phyloP scores from a whole-genome alignment of 2,329 filamentous ascomycete species.

The Sclerotiophoma versabilis region DNA sequence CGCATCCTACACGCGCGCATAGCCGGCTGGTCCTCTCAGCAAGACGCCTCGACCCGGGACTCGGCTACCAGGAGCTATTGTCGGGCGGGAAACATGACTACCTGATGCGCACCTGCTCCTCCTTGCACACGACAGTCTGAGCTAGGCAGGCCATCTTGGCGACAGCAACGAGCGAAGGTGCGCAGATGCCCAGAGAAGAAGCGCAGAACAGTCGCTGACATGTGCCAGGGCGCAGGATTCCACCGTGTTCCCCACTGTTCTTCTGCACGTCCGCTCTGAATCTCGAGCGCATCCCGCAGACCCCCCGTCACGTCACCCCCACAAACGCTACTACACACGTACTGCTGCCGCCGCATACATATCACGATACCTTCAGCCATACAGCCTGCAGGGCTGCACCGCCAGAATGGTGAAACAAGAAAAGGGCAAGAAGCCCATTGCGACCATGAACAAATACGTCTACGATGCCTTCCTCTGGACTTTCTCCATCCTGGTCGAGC shows the following conservation, averaged over 20 bases:
- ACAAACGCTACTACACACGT: slow-evolving; percentile 24
- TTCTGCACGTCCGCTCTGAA: slow-evolving; percentile 20
- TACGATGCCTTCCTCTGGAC: slow-evolving; percentile 81
- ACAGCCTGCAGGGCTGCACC: slow-evolving; percentile 15
- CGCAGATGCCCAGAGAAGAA: background rate
- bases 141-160: background rate
- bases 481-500: slow-evolving; percentile 84
- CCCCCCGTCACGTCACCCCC: slow-evolving; percentile 18
- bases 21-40: slow-evolving; percentile 21
- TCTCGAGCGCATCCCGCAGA: slow-evolving; percentile 14
- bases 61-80: slow-evolving; percentile 2
- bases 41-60: background rate
- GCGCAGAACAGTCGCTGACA: slow-evolving; percentile 12
- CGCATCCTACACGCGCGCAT: slow-evolving; percentile 31
- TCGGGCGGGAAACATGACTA: slow-evolving; percentile 11
- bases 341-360: slow-evolving; percentile 10
- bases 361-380: slow-evolving; percentile 9
- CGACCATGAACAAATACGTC: slow-evolving; percentile 72
- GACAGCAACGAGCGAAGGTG: slow-evolving; percentile 14
- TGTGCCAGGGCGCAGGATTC: slow-evolving; percentile 16
- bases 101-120: slow-evolving; percentile 23
- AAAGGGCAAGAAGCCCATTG: slow-evolving; percentile 44
- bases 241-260: slow-evolving; percentile 21
- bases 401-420: slow-evolving; percentile 25
- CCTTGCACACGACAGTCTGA: slow-evolving; percentile 15